phyloP scores from a whole-genome alignment of 2,329 filamentous ascomycete species.

The Pseudogymnoascus sp. region DNA sequence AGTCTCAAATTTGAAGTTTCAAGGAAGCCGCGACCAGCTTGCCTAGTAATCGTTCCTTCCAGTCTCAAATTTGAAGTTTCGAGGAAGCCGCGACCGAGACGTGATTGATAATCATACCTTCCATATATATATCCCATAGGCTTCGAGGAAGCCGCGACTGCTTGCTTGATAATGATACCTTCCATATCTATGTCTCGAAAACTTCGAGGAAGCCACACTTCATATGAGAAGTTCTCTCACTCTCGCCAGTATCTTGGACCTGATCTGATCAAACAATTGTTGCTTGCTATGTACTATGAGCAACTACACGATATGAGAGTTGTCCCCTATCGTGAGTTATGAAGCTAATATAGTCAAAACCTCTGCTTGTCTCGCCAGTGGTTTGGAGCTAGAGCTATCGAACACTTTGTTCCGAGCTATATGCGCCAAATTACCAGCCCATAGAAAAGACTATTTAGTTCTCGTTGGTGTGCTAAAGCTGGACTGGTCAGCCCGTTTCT shows the following conservation, averaged over 20 bases:
- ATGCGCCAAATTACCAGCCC: not conserved
- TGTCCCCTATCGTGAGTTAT: not conserved
- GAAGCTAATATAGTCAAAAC: too few relatives aligned
- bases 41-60: too few relatives aligned
- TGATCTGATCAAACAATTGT: not conserved
- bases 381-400: not conserved
- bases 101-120: too few relatives aligned
- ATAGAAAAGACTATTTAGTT: not conserved
- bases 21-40: too few relatives aligned
- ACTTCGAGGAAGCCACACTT: not conserved
- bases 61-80: too few relatives aligned
- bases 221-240: not conserved
- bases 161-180: too few relatives aligned
- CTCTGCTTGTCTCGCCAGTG: not conserved
- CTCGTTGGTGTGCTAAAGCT: not conserved
- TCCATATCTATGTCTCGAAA: too few relatives aligned
- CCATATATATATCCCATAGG: too few relatives aligned
- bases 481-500: not conserved
- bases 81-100: not conserved
- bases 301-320: not conserved
- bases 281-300: not conserved
- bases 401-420: not conserved
- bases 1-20: too few relatives aligned
- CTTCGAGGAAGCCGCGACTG: not conserved
- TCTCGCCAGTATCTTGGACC: not conserved